These are phyloP conservation scores for Linnemannia zychae DNA, from an alignment of 192 early-diverging fungal species.

Conservation along the genomic window DNA sequence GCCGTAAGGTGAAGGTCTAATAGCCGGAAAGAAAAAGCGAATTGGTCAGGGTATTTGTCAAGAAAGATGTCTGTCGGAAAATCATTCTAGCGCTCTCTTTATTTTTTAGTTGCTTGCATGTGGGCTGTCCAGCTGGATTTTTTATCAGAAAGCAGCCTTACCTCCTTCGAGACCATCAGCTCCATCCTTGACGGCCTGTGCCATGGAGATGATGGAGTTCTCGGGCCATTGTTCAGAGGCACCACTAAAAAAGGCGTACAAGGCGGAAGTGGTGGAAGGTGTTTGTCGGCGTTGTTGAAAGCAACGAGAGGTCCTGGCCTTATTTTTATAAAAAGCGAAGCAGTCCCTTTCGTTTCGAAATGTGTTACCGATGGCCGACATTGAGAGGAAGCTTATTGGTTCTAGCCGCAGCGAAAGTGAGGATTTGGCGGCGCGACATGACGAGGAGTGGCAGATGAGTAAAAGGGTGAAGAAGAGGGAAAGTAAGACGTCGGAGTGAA, in stretches of 20 bases:
- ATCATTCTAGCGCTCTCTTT: constrained; percentile 16
- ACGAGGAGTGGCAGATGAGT: neutral
- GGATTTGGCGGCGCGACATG: constrained; percentile 44
- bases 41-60: neutral
- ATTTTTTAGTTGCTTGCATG: neutral
- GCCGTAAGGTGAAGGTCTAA: constrained; percentile 65
- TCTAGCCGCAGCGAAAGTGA: constrained; percentile 35
- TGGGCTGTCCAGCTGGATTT: neutral
- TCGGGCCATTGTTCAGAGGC: constrained; percentile 65
- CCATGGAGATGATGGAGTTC: constrained; percentile 67
- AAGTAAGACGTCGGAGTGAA: neutral
- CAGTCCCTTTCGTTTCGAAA: neutral
- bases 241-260: constrained; percentile 55
- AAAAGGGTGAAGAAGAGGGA: neutral
- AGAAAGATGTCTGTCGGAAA: neutral
- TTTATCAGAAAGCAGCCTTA: neutral
- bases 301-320: neutral
- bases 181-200: constrained; percentile 64
- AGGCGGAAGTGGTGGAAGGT: neutral
- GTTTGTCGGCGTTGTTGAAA: neutral
- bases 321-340: neutral
- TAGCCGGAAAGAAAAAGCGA: neutral
- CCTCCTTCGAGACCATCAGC: constrained; percentile 66
- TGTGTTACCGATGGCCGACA: constrained; percentile 43
- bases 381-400: constrained; percentile 37